phyloP scores from a whole-genome alignment of 2,329 filamentous ascomycete species.

The Phyllosticta citribraziliensis region DNA sequence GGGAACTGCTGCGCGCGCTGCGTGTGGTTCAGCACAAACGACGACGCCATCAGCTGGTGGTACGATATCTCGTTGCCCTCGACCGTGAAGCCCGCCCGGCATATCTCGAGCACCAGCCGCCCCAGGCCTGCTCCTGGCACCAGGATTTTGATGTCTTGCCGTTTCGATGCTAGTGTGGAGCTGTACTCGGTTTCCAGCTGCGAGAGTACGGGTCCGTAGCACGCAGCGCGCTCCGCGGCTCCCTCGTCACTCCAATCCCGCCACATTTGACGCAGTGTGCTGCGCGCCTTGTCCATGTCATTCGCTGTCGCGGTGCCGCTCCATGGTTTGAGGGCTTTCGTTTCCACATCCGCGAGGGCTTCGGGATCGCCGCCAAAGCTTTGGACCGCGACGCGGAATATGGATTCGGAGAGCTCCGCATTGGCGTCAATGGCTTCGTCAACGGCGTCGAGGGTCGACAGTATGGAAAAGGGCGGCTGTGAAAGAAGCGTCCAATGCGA shows the following conservation, averaged over 20 bases:
- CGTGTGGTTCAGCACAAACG: conserved; percentile 63
- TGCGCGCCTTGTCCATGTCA: conserved; percentile 85
- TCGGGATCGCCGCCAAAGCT: conserved; percentile 34
- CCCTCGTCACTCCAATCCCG: conserved; percentile 88
- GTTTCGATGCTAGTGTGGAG: conserved; percentile 5
- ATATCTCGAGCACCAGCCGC: conserved; percentile 80
- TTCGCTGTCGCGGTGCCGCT: conserved; percentile 57
- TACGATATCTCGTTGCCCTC: conserved; percentile 96
- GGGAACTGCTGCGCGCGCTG: conserved; percentile 51
- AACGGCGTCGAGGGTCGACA: conserved; percentile 66
- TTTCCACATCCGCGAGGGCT: conserved; percentile 24
- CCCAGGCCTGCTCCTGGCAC: conserved; percentile 87
- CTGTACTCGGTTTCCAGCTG: conserved; percentile 48
- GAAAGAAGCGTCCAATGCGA: conserved; percentile 77
- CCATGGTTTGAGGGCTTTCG: conserved; percentile 48
- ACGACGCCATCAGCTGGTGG: conserved; percentile 84
- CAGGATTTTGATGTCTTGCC: conserved; percentile 50
- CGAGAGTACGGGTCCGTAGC: conserved; percentile 63
- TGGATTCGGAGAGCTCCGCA: conserved; percentile 68
- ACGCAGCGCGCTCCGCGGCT: conserved; percentile 59
- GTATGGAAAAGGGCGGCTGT: conserved; percentile 68
- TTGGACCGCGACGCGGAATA: conserved; percentile 46
- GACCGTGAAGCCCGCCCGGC: conserved; percentile 57
- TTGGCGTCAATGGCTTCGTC: conserved; percentile 87
- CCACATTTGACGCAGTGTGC: conserved; percentile 87